phyloP scores from a whole-genome alignment of 306 rosid genomes.

The Cajanus cajan region DNA sequence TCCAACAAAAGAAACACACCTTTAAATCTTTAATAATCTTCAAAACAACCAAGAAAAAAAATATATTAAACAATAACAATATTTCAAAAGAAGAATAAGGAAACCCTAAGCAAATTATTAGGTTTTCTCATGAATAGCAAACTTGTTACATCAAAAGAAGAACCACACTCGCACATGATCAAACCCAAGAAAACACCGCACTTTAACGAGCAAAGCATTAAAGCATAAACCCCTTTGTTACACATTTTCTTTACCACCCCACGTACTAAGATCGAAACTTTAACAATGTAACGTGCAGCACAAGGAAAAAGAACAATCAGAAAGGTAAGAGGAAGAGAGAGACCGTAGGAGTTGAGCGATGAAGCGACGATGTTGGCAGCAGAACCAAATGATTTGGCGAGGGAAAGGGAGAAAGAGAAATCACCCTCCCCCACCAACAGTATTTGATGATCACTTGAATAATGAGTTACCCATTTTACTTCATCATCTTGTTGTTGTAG shows the following conservation, averaged over 20 bases:
- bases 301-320: neutral
- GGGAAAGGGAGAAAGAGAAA: slow-evolving; percentile 52
- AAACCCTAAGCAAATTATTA: neutral
- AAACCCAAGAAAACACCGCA: neutral
- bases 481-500: neutral
- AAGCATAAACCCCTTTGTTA: neutral
- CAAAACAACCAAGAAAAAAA: neutral
- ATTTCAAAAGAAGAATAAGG: neutral
- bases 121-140: neutral
- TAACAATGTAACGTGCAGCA: neutral
- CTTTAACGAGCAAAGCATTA: neutral
- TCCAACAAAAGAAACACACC: neutral
- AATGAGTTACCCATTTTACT: slow-evolving; percentile 41
- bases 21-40: neutral
- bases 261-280: slow-evolving; percentile 1
- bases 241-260: neutral
- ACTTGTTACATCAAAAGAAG: neutral
- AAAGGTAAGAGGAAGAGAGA: neutral
- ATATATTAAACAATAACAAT: neutral
- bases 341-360: slow-evolving; percentile 45
- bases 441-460: slow-evolving; percentile 49
- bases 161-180: neutral
- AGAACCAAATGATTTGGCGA: slow-evolving; percentile 46
- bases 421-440: slow-evolving; percentile 65
- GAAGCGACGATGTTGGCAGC: slow-evolving; percentile 48